phyloP scores from a whole-genome alignment of 371 early-diverging fungal species.

The Mortierella sp. region DNA sequence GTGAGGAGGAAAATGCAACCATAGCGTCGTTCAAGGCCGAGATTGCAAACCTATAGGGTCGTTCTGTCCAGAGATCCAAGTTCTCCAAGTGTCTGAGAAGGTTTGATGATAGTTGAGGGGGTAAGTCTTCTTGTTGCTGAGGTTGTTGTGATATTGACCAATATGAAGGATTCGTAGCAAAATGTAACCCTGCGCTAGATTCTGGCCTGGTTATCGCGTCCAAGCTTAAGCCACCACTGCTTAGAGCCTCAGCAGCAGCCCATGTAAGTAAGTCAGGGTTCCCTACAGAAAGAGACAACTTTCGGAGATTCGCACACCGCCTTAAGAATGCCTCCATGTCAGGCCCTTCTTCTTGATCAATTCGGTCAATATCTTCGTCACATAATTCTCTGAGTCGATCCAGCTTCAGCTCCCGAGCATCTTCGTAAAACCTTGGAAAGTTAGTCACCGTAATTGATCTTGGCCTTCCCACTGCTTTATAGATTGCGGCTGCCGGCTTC shows the following conservation, averaged over 20 bases:
- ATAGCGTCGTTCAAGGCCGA: background rate
- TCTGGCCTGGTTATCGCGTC: too few relatives aligned
- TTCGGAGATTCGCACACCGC: background rate
- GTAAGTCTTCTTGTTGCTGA: background rate
- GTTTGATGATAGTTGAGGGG: too few relatives aligned
- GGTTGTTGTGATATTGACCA: background rate
- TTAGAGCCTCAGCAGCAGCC: background rate
- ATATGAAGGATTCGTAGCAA: too few relatives aligned
- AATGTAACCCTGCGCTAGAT: too few relatives aligned
- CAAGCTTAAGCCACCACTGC: too few relatives aligned
- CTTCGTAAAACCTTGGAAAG: background rate
- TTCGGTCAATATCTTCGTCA: background rate
- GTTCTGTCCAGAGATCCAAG: background rate
- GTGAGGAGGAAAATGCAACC: background rate
- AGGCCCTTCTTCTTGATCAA: background rate
- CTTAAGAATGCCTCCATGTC: background rate
- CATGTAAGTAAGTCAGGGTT: background rate
- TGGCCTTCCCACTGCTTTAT: background rate
- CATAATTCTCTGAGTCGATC: background rate
- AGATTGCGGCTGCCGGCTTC: background rate
- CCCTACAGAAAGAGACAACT: background rate
- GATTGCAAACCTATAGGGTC: background rate
- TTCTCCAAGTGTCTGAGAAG: background rate
- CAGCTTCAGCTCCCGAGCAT: background rate
- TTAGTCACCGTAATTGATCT: background rate